Base-by-base conservation (phyloP, 345 rosid species). In the Anastatica hierochuntica region DNA sequence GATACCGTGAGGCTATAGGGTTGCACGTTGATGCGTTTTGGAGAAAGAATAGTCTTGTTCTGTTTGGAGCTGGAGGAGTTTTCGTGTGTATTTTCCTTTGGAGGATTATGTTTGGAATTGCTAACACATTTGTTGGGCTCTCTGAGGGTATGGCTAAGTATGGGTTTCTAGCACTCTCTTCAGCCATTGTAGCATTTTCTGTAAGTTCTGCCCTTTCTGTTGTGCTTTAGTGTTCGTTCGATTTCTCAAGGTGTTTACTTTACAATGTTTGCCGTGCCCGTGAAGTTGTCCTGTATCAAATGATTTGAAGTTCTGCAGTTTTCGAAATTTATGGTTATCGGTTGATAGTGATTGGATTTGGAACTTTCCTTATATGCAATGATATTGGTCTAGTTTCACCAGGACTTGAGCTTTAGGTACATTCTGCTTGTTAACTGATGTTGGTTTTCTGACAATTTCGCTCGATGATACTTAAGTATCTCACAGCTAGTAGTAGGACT, bases 101-200 rank as follows among this genome's bases (percentile, higher is more conserved):
- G 97, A 79, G 90, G 82, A 64, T 85, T 64, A 90, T 86, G 94
- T 90, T 81, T 62, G 96, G 94, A 1, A 70, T 88, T 69, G 97
- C 98, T 13, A 88, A 66, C 46, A 74, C 94, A 16, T 83, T 83
- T 59, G 77, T 83, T 47, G 86, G 95, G 7, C 77, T 88, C 31
- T 92, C 97, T 4, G 96, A 88, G 69, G 95, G 95, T 47, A 75
- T 88, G 90, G 90, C 94, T 31, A 85, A 92, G 78, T 92, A 83
- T 49, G 98, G 90, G 31, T 85, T 88, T 60, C 90, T 90, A 27
- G 96, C 96, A 9, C 90, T 87, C 65, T 92, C 98, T 2, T 61
- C 90, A 12, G 95, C 98, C 50, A 70, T 84, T 14, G 96, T 92
- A 45, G 85, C 90, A 41, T 88, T 92, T 60, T 53, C 82, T 47